A percentile compares a stretch with the other conserved stretches of the same genome.
Conservation (phyloP, 805 yeast genomes). For the Debaryomyces prosopidis region DNA sequence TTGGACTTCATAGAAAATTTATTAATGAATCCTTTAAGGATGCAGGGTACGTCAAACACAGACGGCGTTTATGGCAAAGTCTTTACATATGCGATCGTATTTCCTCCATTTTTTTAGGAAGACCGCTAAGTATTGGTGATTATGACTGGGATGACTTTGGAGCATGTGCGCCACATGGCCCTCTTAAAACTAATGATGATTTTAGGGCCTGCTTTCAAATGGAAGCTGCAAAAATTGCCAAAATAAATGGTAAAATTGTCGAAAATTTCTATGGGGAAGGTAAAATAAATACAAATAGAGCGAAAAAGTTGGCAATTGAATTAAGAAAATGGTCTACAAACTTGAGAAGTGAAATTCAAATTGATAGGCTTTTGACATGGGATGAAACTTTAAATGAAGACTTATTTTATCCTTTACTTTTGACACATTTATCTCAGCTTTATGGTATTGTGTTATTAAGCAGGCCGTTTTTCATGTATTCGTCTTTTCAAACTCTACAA, state of each 20-base stretch:
- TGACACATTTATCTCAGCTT: conserved; percentile 38
- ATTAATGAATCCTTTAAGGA: conserved; percentile 40
- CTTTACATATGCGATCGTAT: conserved; percentile 35
- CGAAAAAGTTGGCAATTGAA: conserved; percentile 34
- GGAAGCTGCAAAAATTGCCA: conserved; percentile 26
- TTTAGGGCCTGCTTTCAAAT: conserved; percentile 21
- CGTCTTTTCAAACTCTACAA: conserved; percentile 15
- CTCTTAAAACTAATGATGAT: conserved; percentile 17
- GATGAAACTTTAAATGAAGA: conserved; percentile 6
- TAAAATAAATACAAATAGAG: conserved; percentile 25
- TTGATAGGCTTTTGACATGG: conserved; percentile 20
- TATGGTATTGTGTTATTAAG: conserved; percentile 37
- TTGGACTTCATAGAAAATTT: conserved; percentile 40
- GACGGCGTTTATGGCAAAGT: conserved; percentile 33
- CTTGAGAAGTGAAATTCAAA: conserved; percentile 29
- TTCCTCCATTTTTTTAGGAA: conserved; percentile 34
- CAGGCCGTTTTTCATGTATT: conserved; percentile 42
- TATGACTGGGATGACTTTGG: conserved; percentile 38
- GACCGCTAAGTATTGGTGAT: conserved; percentile 36
- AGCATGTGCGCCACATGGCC: conserved; percentile 11
- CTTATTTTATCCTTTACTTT: conserved; percentile 21
- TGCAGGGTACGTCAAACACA: conserved; percentile 20
- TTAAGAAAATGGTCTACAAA: conserved; percentile 34
- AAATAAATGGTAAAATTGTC: conserved; percentile 29
- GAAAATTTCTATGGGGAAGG: conserved; percentile 32